Evolutionary conservation across 495 filamentous ascomycete genomes (phyloP).

Genomic region (Penicillium tannophilum): DNA sequence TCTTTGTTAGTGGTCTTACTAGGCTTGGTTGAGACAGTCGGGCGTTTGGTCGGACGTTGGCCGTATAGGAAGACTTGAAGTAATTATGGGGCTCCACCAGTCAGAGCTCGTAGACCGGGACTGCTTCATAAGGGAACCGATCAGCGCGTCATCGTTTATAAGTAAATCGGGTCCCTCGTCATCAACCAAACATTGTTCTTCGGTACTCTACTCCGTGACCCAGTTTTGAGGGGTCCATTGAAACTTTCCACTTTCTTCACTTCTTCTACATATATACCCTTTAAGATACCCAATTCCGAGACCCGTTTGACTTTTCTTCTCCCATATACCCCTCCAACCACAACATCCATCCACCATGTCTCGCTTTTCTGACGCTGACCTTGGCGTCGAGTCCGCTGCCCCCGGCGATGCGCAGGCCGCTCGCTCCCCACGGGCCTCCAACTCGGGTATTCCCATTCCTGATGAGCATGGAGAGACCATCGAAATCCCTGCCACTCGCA

Average conservation of each 20-base stretch:
- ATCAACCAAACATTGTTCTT: constrained; percentile 1
- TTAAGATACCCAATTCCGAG: not conserved
- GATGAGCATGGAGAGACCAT: constrained; percentile 55
- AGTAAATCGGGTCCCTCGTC: constrained; percentile 10
- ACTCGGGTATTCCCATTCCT: constrained; percentile 48
- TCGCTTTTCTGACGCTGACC: constrained; percentile 61
- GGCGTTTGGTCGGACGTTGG: constrained; percentile 2
- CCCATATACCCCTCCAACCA: constrained; percentile 4
- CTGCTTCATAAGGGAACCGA: constrained; percentile 22
- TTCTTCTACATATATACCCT: constrained; percentile 4
- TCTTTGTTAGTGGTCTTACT: not conserved
- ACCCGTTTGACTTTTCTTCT: not conserved
- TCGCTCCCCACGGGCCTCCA: constrained; percentile 33
- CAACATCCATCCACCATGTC: constrained; percentile 53
- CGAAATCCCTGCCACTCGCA: constrained; percentile 72
- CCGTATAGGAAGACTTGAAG: not conserved
- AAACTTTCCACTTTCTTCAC: not conserved
- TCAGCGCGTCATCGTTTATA: constrained; percentile 15
- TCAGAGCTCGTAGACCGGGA: constrained; percentile 10
- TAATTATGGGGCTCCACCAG: constrained; percentile 1
- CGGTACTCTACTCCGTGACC: constrained; percentile 7
- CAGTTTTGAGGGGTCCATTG: constrained; percentile 8
- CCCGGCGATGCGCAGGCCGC: constrained; percentile 20
- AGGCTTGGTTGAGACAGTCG: constrained; percentile 7
- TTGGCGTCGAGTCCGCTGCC: constrained; percentile 41